Base-by-base conservation (phyloP, 306 rosid species). In the Senna tora region DNA sequence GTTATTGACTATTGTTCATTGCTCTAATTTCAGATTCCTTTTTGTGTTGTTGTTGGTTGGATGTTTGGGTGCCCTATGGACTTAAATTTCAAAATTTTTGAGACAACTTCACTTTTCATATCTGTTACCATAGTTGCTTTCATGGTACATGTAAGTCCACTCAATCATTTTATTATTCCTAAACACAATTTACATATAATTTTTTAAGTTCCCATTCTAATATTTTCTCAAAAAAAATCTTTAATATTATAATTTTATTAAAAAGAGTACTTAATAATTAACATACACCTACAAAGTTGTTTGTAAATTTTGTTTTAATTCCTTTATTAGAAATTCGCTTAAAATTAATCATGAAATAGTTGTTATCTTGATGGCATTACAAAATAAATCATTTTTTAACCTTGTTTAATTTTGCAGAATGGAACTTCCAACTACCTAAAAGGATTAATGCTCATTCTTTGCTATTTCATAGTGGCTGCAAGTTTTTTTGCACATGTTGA, bases 41-140 rank as follows among this genome's bases (percentile, higher is more conserved):
- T 83, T 58, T 85, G 83, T 60, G 96, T 89, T 32, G 84, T 84
- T 58, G 79, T 69, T 68, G 90, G 89, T n/a, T 89, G 96, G 96
- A 77, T 79, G 8, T 80, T 83, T 67, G 90, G 87, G 36, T 83
- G 43, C 39, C 78, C 86, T 9, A 87, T 89, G 92, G 89, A 87
- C 84, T 80, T 87, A 66, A 87, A 89, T 77, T 89, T 89, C 61
- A 82, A 87, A 71, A 89, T 78, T 68, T 87, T 89, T 5, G 90
- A 89, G 86, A 85, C 96, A 4, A 83, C 81, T 14, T 81, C 96
- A 2, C 92, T 89, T 20, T 85, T 87, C 56, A 82, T 85, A 38
- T 79, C 89, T 6, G 87, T 89, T 56, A 65, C 87, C 38, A 84
- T 87, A 5, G 96, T 89, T 15, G 85, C 92, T 33, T 89, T 87